These are phyloP conservation scores for Paraphoma chrysanthemicola DNA, from an alignment of 2,329 filamentous ascomycete species.

Conservation along the genomic window DNA sequence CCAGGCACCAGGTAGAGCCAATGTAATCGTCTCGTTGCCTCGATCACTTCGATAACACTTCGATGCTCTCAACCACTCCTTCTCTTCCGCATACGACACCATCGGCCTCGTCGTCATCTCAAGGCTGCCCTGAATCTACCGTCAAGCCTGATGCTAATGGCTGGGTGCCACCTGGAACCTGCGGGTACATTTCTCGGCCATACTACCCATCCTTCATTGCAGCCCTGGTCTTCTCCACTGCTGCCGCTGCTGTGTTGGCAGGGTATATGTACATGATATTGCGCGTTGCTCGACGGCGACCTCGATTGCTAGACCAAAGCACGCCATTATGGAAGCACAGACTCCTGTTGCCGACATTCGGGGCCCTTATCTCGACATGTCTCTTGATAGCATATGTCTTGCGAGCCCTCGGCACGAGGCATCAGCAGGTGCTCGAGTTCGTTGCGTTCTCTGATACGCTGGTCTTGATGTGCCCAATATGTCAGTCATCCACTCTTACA, in stretches of 20 bases:
- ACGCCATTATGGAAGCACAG: not conserved
- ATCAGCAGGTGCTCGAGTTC: slow-evolving; percentile 6
- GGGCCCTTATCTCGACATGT: slow-evolving; percentile 1
- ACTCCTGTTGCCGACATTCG: not conserved
- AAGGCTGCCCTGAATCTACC: not conserved
- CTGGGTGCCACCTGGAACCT: slow-evolving; percentile 10
- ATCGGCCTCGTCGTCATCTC: not conserved
- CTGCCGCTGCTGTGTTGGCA: not conserved
- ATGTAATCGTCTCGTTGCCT: not conserved
- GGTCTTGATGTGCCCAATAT: slow-evolving; percentile 6
- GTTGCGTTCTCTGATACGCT: slow-evolving; percentile 4
- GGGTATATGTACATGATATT: not conserved
- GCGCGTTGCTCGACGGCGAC: not conserved
- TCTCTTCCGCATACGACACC: not conserved
- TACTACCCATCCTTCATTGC: slow-evolving; percentile 11
- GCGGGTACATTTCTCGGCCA: slow-evolving; percentile 9
- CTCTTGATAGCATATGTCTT: slow-evolving; percentile 7
- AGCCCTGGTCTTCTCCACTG: slow-evolving; percentile 1
- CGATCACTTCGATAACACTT: not conserved
- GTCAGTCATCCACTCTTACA: not conserved
- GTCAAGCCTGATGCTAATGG: slow-evolving; percentile 10
- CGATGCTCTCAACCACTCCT: not conserved
- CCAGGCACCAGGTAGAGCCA: too few species aligned
- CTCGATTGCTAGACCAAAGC: not conserved
- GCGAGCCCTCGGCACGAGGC: slow-evolving; percentile 6